phyloP scores from a whole-genome alignment of 345 rosid genomes.

The Rhodamnia rubescens region DNA sequence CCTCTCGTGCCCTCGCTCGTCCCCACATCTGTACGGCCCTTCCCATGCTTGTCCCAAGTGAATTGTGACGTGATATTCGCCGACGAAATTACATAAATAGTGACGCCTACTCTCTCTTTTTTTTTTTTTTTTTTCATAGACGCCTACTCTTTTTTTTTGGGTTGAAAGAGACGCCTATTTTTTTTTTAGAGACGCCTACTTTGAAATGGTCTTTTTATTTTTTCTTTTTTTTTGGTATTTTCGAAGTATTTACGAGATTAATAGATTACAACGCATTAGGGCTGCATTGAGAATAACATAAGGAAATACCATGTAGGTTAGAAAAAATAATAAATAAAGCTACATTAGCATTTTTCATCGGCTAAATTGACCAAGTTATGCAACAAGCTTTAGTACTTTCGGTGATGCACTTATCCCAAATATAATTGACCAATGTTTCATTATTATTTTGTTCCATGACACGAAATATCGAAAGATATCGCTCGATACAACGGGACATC shows the following conservation, averaged over 20 bases:
- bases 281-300: neutral
- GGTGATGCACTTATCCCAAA: no score
- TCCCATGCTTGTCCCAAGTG: neutral
- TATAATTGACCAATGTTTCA: neutral
- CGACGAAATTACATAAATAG: neutral
- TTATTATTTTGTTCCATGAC: neutral
- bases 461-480: neutral
- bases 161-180: no score
- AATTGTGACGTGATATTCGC: neutral
- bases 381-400: neutral
- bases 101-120: neutral
- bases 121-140: rapidly evolving
- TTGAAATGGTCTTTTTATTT: no score
- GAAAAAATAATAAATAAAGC: neutral
- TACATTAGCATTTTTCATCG: neutral
- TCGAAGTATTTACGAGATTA: no score
- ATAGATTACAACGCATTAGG: no score
- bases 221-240: no score
- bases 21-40: neutral
- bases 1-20: neutral
- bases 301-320: neutral
- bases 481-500: rapidly evolving
- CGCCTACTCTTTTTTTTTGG: rapidly evolving
- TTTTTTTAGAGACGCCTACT: no score
- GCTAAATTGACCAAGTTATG: rapidly evolving